Base-by-base conservation (phyloP, 2,329 filamentous ascomycete species). In the Canariomyces notabilis region DNA sequence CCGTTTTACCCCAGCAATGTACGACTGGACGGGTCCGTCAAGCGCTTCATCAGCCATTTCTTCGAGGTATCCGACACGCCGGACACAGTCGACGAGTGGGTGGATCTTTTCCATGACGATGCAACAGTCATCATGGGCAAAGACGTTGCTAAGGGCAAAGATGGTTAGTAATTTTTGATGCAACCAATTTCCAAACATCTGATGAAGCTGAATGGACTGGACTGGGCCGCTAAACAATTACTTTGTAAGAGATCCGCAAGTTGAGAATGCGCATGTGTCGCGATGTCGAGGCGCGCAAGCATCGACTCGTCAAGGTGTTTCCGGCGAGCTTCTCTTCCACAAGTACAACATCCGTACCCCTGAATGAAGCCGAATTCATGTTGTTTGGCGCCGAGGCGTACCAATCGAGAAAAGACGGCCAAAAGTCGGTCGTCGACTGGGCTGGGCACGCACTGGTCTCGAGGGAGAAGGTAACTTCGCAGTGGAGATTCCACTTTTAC, bases 241-340 rank as follows among this genome's bases (percentile, higher is more conserved):
- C 36, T 33, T 26, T 33, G 19, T 16, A 42, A 74, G 72, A 70
- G 32, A 69, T 75, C 38, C 62, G 63, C 4, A 57, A 57, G 33
- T 52, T 74, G 21, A 65, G 73, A 29, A 51, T 52, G 15, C 58
- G 62, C 19, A 75, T 74, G 72, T 73, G 72, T 70, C 61, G 67
- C 11, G 52, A 57, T 16, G 65, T 73, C 16, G 54, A 58, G 45
- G 59, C 62, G 31, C 62, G 72, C 32, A 67, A 58, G 48, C 72
- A 75, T 57, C 64, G 55, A 2, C 62, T 71, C 20, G 54, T 54
- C 22, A 69, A 69, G 54, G 67, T 72, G 6, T 74, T 73, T 46
- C 67, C 69, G 15, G 69, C 60, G 1, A 49, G 49, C 16, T 52
- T 48, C 18, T 29, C 40, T n/a, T 8, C 21, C 7, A 23, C 31